Percentiles rank a stretch among this genome's conserved stretches.
Evolutionary conservation across 257 asterid species (phyloP).

Genomic region (Rehmannia glutinosa): DNA sequence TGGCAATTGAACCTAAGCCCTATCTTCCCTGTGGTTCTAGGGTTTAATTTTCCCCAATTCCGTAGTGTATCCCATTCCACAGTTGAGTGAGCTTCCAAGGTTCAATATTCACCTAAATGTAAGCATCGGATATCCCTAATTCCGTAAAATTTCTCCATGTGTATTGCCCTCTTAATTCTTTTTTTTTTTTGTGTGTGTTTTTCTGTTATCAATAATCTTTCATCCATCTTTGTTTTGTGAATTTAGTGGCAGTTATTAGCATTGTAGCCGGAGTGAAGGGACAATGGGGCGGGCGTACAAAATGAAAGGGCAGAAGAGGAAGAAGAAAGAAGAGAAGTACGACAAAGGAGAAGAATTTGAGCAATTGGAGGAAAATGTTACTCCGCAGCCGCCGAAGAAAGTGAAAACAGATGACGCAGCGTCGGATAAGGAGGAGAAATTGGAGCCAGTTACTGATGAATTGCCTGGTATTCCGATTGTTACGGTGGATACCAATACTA

Average conservation of each 20-base stretch:
- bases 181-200: neutral
- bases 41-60: neutral
- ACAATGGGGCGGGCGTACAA: conserved; percentile 41
- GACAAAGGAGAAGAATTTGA: conserved; percentile 34
- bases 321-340: conserved; percentile 43
- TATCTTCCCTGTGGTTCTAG: neutral
- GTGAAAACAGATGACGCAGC: conserved; percentile 27
- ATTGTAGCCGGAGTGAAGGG: neutral
- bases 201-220: neutral
- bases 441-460: conserved; percentile 33
- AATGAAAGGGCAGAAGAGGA: conserved; percentile 58
- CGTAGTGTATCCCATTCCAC: neutral
- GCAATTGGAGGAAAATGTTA: conserved; percentile 1
- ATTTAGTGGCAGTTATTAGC: neutral
- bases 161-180: neutral
- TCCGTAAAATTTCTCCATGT: neutral
- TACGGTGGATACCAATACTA: conserved; percentile 25
- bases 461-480: conserved; percentile 67
- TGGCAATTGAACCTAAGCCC: neutral
- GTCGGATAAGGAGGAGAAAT: conserved; percentile 32
- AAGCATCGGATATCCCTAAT: neutral
- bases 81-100: neutral
- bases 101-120: neutral
- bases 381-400: conserved; percentile 28
- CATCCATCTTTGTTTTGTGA: neutral